Percentiles rank a stretch among this genome's conserved stretches.
Conservation (phyloP, 352 stramenopile genomes). For the Pythium aristosporum region DNA sequence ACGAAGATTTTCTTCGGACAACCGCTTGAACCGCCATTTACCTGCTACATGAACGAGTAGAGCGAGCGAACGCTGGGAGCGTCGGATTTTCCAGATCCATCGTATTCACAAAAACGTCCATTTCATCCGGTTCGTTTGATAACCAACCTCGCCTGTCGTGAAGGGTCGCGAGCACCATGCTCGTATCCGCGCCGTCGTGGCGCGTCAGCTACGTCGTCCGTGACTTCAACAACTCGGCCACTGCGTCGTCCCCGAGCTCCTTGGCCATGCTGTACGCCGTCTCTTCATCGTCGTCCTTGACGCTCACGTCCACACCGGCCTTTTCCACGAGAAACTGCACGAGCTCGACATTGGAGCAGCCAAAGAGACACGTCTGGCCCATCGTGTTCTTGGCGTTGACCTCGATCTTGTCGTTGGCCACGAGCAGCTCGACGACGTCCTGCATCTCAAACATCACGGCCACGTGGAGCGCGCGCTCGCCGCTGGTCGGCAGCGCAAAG, state of each 20-base stretch:
- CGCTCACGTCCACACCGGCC: conserved; percentile 60
- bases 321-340: conserved; percentile 59
- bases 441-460: conserved; percentile 85
- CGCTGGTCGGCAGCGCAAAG: conserved; percentile 56
- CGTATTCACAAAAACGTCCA: conserved; percentile 15
- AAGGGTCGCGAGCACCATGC: neutral
- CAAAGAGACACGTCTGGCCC: conserved; percentile 80
- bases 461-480: conserved; percentile 75
- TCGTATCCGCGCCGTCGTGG: neutral
- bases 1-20: too few relatives aligned
- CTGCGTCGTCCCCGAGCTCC: conserved; percentile 75
- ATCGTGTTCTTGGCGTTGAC: conserved; percentile 71
- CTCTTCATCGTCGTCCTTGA: conserved; percentile 67
- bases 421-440: conserved; percentile 71
- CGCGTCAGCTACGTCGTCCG: conserved; percentile 18
- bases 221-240: conserved; percentile 60
- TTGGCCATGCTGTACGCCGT: conserved; percentile 68
- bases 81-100: neutral
- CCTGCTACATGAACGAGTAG: neutral
- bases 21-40: too few relatives aligned
- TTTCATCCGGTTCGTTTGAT: conserved; percentile 2
- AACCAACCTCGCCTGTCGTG: conserved; percentile 8
- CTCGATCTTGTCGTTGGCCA: conserved; percentile 45
- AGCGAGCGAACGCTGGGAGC: neutral
- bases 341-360: conserved; percentile 73